Evolutionary conservation across 1,139 yeast genomes (phyloP), one percentile per base, ranked within the genome.

Genomic region (Suhomyces wounanorum): DNA sequence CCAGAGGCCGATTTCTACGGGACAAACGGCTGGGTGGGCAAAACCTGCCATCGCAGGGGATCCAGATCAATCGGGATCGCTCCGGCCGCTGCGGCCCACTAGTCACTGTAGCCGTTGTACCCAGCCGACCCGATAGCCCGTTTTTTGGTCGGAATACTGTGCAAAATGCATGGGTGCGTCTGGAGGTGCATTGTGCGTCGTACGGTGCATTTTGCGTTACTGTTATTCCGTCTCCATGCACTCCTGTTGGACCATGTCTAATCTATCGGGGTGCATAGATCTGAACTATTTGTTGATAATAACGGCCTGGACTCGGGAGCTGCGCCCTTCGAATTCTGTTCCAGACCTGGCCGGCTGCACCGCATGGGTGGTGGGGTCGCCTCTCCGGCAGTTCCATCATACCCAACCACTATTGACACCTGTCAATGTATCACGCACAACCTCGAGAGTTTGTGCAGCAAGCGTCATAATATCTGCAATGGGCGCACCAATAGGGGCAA

Each of bases 381-480:
- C 13, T 5, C 14, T 13, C 13, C 11, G 33, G 14, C 7, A 3
- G 14, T 7, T 30, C 14, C 2, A 11, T 30, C 33, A 30, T 30
- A 30, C 14, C 13, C 4, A 7, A n/a, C 28, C 8, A 25, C 33
- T 28, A 33, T 31, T 45, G 48, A 45, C 48, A 45, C 40, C 40
- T 46, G 49, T 46, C 49, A 46, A 46, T 41, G 44, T 37, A 14
- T n/a, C 28, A 41, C 39, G 44, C 42, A 40, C 42, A 26, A 25
- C 31, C n/a, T 25, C n/a, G 21, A 38, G 35, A 23, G 13, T 17
- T 26, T 25, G 42, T 28, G 42, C 25, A 21, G 26, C 30, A 28
- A 28, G 33, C 42, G 31, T 28, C 31, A 40, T 40, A 40, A 40
- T 40, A 40, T 40, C 42, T 40, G 33, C 42, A 28, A 16, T 25